Percentiles rank a stretch among this genome's conserved stretches.
phyloP scores from a whole-genome alignment of 176 grass and related monocot genomes.

The Poa annua region DNA sequence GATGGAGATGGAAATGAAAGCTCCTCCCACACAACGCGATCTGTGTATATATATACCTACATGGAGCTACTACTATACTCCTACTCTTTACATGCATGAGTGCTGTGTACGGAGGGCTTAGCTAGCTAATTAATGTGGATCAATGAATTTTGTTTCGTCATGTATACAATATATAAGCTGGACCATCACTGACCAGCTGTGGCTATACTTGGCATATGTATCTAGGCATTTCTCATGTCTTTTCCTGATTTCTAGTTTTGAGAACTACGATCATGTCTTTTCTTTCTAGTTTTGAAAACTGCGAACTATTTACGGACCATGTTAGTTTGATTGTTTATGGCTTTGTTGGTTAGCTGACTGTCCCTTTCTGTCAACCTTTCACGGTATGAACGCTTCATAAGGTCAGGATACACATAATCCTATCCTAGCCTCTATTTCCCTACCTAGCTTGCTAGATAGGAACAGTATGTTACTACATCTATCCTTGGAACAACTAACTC shows the following conservation, averaged over 20 bases:
- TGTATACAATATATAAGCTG: neutral
- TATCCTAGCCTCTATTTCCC: neutral
- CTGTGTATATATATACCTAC: neutral
- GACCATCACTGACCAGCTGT: neutral
- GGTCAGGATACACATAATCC: conserved; percentile 10
- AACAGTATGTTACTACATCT: neutral
- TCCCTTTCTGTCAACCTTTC: conserved; percentile 23
- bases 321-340: conserved; percentile 1
- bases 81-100: neutral
- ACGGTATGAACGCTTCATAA: neutral
- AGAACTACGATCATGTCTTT: neutral
- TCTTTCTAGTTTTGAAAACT: neutral
- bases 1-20: conserved; percentile 13
- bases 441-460: neutral
- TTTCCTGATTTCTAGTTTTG: neutral
- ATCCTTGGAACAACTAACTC: neutral
- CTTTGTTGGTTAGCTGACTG: neutral
- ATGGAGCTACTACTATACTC: neutral
- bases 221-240: neutral
- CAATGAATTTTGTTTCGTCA: neutral
- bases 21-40: neutral
- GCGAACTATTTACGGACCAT: neutral
- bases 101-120: neutral
- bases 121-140: neutral
- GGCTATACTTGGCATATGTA: neutral